A percentile compares a stretch with the other conserved stretches of the same genome.
phyloP scores from a whole-genome alignment of 2,329 filamentous ascomycete species.

The Aspergillus pseudoviridinutans region DNA sequence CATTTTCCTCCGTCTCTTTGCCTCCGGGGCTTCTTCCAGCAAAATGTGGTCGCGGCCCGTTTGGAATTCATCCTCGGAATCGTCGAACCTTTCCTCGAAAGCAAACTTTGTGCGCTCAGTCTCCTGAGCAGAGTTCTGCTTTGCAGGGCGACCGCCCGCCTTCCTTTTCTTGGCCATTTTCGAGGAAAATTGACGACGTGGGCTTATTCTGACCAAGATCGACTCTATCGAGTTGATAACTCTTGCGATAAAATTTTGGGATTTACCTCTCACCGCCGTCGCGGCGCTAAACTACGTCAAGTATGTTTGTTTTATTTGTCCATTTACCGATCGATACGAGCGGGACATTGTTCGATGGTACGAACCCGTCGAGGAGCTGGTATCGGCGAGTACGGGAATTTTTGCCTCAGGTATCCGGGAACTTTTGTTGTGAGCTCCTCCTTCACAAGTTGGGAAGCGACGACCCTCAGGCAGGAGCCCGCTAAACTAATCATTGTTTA shows the following conservation, averaged over 20 bases:
- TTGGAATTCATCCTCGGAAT: conserved; percentile 93
- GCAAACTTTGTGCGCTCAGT: conserved; percentile 33
- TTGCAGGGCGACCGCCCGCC: conserved; percentile 50
- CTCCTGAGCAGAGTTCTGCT: conserved; percentile 24
- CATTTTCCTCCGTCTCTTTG: conserved; percentile 69
- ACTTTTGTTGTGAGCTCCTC: background rate
- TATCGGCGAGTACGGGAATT: background rate
- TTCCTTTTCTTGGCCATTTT: conserved; percentile 64
- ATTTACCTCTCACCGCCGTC: conserved; percentile 28
- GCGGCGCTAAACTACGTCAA: conserved; percentile 11
- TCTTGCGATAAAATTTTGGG: conserved; percentile 35
- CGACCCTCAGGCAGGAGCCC: background rate
- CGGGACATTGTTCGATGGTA: background rate
- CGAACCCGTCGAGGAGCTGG: background rate
- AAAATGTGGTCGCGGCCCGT: conserved; percentile 80
- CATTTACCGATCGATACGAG: background rate
- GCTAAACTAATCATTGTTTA: conserved; percentile 1
- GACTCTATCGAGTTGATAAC: conserved; percentile 12
- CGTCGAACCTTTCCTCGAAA: conserved; percentile 70
- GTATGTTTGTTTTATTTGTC: conserved; percentile 19
- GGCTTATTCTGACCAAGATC: conserved; percentile 1
- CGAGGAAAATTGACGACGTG: background rate
- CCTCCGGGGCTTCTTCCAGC: conserved; percentile 73
- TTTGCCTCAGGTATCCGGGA: background rate
- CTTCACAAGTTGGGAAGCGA: background rate